Evolutionary conservation across 805 yeast species (phyloP), one percentile per base, ranked within the genome.

Genomic region (Candida pini): DNA sequence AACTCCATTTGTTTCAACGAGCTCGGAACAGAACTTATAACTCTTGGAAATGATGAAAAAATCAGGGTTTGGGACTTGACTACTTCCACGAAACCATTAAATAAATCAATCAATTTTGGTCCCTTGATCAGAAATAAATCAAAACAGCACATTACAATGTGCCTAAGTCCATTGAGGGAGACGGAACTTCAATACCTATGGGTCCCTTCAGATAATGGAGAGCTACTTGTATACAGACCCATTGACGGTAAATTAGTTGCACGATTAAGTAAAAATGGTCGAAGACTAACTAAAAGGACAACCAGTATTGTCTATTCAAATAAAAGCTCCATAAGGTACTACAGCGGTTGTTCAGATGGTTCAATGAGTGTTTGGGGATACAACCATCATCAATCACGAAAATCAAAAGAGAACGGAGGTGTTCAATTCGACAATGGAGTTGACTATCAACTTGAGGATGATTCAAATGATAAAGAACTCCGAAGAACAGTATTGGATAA

Each of bases 41-140:
- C 87, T 1, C 64, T 81, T 0, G 96, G 95, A 0, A 71, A 75
- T 33, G 97, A 89, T 55, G 95, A 88, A 34, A 81, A 76, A 47
- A 69, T 86, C 8, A 62, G 87, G 14, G 75, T 81, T 1, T 89
- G 97, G 97, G 80, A 81, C 45, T 60, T 83, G 58, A 71, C 73
- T 0, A 66, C 73, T 0, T 65, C 66, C 1, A 66, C 68, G 1
- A 46, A 39, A 17, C 59, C 59, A 4, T 53, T 71, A 18, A 84
- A 85, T 49, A 74, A 76, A 43, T 65, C 80, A 22, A 66, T 81
- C 21, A 84, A 83, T 45, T 85, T 80, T 53, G 95, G 95, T 0
- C 92, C 94, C 0, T 62, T 80, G 34, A 73, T 85, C 2, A 69
- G 88, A 38, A 83, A 85, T 56, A 72, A 74, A 44, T 69, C 68